Percentiles rank a stretch among this genome's conserved stretches.
These are phyloP conservation scores for Cordyceps cicadae DNA, from an alignment of 2,329 filamentous ascomycete genomes.

Conservation along the genomic window DNA sequence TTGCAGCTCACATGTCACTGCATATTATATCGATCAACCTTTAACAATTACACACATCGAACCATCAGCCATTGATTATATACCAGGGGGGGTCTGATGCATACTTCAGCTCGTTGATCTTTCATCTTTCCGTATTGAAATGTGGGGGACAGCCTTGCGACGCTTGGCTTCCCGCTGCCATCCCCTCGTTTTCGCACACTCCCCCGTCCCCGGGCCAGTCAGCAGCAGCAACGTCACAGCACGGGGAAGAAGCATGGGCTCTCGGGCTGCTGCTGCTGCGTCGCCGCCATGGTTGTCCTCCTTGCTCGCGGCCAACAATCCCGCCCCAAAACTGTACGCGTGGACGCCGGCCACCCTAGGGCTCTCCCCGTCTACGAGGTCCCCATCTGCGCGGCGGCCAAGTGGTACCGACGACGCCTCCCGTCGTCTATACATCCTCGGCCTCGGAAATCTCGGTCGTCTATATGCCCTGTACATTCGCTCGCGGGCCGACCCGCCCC, in stretches of 20 bases:
- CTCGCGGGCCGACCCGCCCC: conserved; percentile 50
- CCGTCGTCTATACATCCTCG: conserved; percentile 66
- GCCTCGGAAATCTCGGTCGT: conserved; percentile 71
- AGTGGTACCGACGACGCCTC: conserved; percentile 14
- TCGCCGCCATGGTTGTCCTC: conserved; percentile 24
- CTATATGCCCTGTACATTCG: conserved; percentile 69
- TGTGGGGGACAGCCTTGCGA: neutral
- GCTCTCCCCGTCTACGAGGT: neutral
- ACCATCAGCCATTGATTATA: neutral
- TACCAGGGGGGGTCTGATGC: no score
- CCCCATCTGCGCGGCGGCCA: neutral
- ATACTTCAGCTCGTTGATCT: neutral
- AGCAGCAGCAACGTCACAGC: neutral
- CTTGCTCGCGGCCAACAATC: conserved; percentile 19
- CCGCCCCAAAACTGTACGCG: conserved; percentile 29
- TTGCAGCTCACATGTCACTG: neutral
- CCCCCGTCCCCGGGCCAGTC: neutral
- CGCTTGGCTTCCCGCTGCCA: neutral
- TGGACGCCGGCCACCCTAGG: conserved; percentile 26
- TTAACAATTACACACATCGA: neutral
- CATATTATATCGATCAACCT: neutral
- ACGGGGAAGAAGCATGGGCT: neutral
- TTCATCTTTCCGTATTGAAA: neutral
- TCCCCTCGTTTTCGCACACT: neutral
- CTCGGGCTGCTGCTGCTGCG: neutral